Evolutionary conservation across 768 basidiomycete species (phyloP), one percentile per base, ranked within the genome.

Genomic region (Krasilnikovozyma curviuscula): DNA sequence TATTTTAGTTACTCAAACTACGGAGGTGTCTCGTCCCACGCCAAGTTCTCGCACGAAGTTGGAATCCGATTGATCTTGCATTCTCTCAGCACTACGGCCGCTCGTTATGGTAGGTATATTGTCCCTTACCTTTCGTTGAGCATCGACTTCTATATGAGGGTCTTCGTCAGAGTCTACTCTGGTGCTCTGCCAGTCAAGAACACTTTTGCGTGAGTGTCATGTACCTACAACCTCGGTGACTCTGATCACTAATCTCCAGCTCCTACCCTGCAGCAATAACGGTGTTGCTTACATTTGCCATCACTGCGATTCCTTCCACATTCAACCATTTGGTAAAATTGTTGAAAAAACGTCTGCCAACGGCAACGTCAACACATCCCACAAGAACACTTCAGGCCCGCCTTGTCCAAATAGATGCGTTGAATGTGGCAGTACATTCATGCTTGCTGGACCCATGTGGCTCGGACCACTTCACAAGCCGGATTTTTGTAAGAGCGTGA

Each of bases 401-500:
- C 66, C 77, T 5, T 30, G 48, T 1, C 54, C 53, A 55, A 10
- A 44, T 46, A 14, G 55, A 55, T 98, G 93, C 60, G 74, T 76
- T 0, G 81, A 95, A 61, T 98, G 91, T 60, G 76, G 78, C 14
- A 75, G 74, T 5, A 65, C 67, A 14, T 65, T 85, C 54, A 53
- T 91, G 85, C 61, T 88, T 30, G 84, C 81, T 18, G 93, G 93
- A 1, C 93, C 93, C 0, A 89, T 98, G 83, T 97, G 93, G 93
- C 77, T 81, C 5, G 88, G 80, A 1, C 75, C 79, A 1, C 65
- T 98, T 21, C 93, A 98, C 58, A 73, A 86, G 59, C 56, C 67
- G 1, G 69, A 68, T 6, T 98, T 95, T 57, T 71, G 85, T 5
- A 61, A 66, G n/a, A 74, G 74, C 54, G 78, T 91, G 13, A 67